Evolutionary conservation across 2,329 filamentous ascomycete genomes (phyloP), one percentile per base, ranked within the genome.

Genomic region (Aspergillus tamarii): DNA sequence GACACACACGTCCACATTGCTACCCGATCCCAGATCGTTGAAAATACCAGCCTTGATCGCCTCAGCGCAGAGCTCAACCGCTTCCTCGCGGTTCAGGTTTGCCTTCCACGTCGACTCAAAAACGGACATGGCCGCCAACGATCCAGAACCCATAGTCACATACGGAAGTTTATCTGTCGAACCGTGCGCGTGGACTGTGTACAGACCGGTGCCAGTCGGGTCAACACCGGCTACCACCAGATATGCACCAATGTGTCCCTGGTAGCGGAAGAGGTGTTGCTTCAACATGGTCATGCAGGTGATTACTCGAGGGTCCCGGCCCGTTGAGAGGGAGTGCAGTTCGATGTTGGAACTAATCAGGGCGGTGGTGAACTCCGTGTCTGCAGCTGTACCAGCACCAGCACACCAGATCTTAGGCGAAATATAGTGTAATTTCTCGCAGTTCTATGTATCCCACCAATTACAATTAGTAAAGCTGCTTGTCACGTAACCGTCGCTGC

Each of bases 261-360:
- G 95, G 85, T 99, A 92, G 73, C 92, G 90, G 91, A 99, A 99
- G 67, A 99, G 91, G 81, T 99, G 95, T 84, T 99, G 95, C 86
- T 99, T 99, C 69, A 99, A 90, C 85, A 99, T 90, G 58, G 95
- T 99, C 95, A 99, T 99, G 86, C 94, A 96, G 67, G 95, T 99
- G 71, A 97, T 94, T 72, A 99, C 96, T 77, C 95, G 93, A 65
- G 95, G 94, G 81, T 95, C 93, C 79, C 95, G 94, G 80, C 94
- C 94, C 34, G 95, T 98, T 62, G 93, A 97, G 74, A 99, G 90
- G 61, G 94, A 88, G 85, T 99, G 95, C 66, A 99, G 89, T 84
- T 99, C 95, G 78, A 99, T 91, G 84, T 98, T 95, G 69, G 95
- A 99, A 75, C 94, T 97, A 84, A 98, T 97, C 81, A 99, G 89